These are phyloP conservation scores for Zygosaccharomyces bisporus DNA, from an alignment of 805 yeast species.

Conservation along the genomic window DNA sequence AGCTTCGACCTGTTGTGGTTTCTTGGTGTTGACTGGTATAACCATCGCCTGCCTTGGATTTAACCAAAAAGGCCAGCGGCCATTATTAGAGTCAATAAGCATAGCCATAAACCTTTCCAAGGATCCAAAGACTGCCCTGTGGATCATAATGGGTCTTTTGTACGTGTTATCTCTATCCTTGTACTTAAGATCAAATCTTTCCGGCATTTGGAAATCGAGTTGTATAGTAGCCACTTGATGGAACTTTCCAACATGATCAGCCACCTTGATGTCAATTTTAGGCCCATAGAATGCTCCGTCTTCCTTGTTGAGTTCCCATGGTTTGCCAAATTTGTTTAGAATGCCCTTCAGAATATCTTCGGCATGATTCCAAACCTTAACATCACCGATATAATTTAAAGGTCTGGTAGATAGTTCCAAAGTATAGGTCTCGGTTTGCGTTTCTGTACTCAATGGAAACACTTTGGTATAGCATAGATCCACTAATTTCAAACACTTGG, in stretches of 20 bases:
- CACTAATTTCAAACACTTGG: slow-evolving; percentile 65
- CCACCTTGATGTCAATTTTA: slow-evolving; percentile 80
- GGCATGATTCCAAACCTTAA: slow-evolving; percentile 78
- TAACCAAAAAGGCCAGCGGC: slow-evolving; percentile 98
- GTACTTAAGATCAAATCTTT: slow-evolving; percentile 71
- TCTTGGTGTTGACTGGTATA: slow-evolving; percentile 70
- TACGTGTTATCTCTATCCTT: slow-evolving; percentile 48
- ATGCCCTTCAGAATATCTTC: slow-evolving; percentile 63
- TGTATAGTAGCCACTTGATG: slow-evolving; percentile 97
- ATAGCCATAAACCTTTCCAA: slow-evolving; percentile 90
- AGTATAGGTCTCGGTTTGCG: slow-evolving; percentile 45
- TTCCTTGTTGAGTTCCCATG: slow-evolving; percentile 77
- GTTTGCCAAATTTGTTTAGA: slow-evolving; percentile 48
- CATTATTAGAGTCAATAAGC: slow-evolving; percentile 82
- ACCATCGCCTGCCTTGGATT: slow-evolving; percentile 87
- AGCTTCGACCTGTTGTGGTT: slow-evolving; percentile 40
- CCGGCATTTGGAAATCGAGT: slow-evolving; percentile 90
- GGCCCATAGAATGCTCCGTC: slow-evolving; percentile 98
- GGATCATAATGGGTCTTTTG: slow-evolving; percentile 87
- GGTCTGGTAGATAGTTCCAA: slow-evolving; percentile 86
- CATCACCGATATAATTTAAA: slow-evolving; percentile 67
- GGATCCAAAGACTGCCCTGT: slow-evolving; percentile 93
- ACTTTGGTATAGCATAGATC: slow-evolving; percentile 70
- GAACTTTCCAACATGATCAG: slow-evolving; percentile 72
- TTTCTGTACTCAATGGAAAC: slow-evolving; percentile 32